Evolutionary conservation across 2,329 filamentous ascomycete genomes (phyloP), one percentile per base, ranked within the genome.

Genomic region (Aspergillus novofumigatus): DNA sequence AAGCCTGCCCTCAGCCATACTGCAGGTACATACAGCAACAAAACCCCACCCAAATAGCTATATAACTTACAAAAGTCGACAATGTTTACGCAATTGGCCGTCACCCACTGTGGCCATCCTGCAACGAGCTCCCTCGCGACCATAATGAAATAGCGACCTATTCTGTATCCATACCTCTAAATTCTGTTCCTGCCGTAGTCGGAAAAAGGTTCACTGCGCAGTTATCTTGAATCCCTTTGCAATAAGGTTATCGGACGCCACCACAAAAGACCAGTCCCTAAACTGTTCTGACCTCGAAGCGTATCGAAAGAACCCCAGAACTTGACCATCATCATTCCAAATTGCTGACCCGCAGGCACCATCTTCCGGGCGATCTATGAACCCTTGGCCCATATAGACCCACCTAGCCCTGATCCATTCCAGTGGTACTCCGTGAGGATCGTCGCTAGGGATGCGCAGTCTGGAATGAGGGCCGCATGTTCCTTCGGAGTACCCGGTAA

Each of bases 251-350:
- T 60, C 60, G 4, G 49, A 55, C 14, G 60, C 9, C n/a, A 62
- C 26, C 23, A 29, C 51, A 32, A 57, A 42, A 38, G 56, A 60
- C 44, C 51, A 64, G 41, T 62, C 62, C 21, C 45, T 17, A 49
- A 60, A 59, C 14, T 42, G 17, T 2, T 58, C 56, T 2, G 56
- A 58, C 21, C 20, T 14, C 2, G 60, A 60, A 9, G 58, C 59
- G 49, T 61, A 61, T 42, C 55, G 41, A 41, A 60, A 63, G 49
- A 62, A 59, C 9, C 58, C 58, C 3, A 60, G 28, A 3, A 63
- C 54, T 7, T 58, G 50, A n/a, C 52, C 20, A 51, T 58, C 28
- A 1, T 47, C 17, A n/a, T 52, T 41, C 58, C 56, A 62, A 17
- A 62, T 53, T 0, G 54, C 52, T 8, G 56, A 60, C 1, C 59